Conservation (phyloP, 2,329 filamentous ascomycete species). For the Aspergillus sp. region DNA sequence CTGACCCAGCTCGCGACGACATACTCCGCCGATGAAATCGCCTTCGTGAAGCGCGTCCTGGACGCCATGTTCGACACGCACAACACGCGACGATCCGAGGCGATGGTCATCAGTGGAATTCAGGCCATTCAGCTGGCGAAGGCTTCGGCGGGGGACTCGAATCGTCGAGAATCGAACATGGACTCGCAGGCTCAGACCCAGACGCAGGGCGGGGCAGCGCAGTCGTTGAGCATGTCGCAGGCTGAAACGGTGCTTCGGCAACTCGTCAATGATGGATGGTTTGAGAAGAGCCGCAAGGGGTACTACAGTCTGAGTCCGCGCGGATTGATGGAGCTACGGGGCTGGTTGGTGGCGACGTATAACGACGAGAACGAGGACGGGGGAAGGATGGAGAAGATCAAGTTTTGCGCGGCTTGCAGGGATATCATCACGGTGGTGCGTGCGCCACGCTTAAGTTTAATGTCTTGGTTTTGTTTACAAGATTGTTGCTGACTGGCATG, state of each 20-base stretch:
- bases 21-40: slow-evolving; percentile 78
- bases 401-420: slow-evolving; percentile 82
- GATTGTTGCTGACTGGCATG: neutral
- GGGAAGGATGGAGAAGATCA: slow-evolving; percentile 67
- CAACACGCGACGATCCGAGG: slow-evolving; percentile 76
- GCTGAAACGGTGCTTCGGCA: slow-evolving; percentile 70
- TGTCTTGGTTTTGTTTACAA: neutral
- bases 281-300: slow-evolving; percentile 68
- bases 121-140: slow-evolving; percentile 71
- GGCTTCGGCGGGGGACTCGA: slow-evolving; percentile 34
- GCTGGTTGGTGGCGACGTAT: slow-evolving; percentile 85
- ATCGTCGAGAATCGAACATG: slow-evolving; percentile 49
- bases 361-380: slow-evolving; percentile 68
- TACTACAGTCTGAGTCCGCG: slow-evolving; percentile 77
- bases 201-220: slow-evolving; percentile 33
- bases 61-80: slow-evolving; percentile 90
- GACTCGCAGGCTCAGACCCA: slow-evolving; percentile 28
- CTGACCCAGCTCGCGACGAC: slow-evolving; percentile 84
- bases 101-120: slow-evolving; percentile 77
- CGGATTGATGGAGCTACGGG: slow-evolving; percentile 77
- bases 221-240: slow-evolving; percentile 70
- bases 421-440: slow-evolving; percentile 77
- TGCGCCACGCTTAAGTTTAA: slow-evolving; percentile 2
- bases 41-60: slow-evolving; percentile 82
- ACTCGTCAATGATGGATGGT: slow-evolving; percentile 79